These are phyloP conservation scores for Papiliotrema laurentii DNA, from an alignment of 1,284 basidiomycete genomes.

Conservation along the genomic window DNA sequence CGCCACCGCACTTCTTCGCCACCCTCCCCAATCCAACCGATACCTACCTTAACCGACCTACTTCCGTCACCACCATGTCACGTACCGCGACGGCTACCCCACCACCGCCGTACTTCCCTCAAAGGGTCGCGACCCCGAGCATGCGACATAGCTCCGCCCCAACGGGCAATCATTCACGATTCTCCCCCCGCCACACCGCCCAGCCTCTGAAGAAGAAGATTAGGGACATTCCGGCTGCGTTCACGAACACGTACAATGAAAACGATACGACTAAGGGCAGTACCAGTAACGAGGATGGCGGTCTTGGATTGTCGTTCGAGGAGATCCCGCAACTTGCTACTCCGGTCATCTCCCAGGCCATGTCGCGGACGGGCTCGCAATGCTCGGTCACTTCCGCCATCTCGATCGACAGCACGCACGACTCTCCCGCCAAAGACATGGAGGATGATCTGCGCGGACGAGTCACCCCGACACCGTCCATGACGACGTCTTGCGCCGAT, in stretches of 20 bases:
- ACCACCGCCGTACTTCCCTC: conserved; percentile 40
- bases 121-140: conserved; percentile 31
- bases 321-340: not conserved
- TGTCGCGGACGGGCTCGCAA: not conserved
- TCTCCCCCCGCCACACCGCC: not conserved
- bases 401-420: not conserved
- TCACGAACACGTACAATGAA: not conserved
- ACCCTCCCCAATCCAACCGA: conserved; percentile 29
- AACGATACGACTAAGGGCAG: not conserved
- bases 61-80: conserved; percentile 25
- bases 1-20: conserved; percentile 44
- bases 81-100: conserved; percentile 38
- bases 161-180: not conserved
- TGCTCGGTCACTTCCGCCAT: not conserved
- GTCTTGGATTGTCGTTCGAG: conserved; percentile 7
- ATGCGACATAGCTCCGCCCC: conserved; percentile 23
- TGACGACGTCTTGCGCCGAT: conserved; percentile 4
- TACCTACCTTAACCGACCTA: not conserved
- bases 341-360: not conserved
- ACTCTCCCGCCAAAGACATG: not conserved
- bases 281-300: not conserved
- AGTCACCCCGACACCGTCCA: conserved; percentile 6
- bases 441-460: not conserved
- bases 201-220: conserved; percentile 4
- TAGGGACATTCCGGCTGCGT: conserved; percentile 4